These are phyloP conservation scores for Aspergillus sp. DNA, from an alignment of 2,329 filamentous ascomycete genomes.

Conservation along the genomic window DNA sequence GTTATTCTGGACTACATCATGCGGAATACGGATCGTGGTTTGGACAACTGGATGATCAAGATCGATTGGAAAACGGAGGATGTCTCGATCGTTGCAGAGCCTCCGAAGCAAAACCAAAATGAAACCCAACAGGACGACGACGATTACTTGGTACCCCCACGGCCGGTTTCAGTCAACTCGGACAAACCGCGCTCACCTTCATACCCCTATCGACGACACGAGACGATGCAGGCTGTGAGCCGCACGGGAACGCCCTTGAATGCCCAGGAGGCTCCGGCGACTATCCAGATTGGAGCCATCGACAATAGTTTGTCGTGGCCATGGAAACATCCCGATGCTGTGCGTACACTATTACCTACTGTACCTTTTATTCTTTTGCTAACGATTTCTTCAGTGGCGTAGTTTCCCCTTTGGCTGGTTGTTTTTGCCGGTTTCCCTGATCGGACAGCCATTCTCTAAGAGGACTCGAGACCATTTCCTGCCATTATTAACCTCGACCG, in stretches of 20 bases:
- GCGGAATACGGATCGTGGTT: slow-evolving; percentile 93
- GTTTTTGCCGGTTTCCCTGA: slow-evolving; percentile 92
- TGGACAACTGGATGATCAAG: slow-evolving; percentile 99
- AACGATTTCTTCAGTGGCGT: slow-evolving; percentile 54
- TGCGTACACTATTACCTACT: slow-evolving; percentile 37
- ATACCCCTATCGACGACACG: slow-evolving; percentile 72
- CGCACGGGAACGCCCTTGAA: slow-evolving; percentile 55
- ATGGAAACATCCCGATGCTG: slow-evolving; percentile 96
- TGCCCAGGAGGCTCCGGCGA: slow-evolving; percentile 50
- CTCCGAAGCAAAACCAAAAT: slow-evolving; percentile 63
- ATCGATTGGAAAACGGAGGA: slow-evolving; percentile 82
- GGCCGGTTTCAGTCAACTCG: slow-evolving; percentile 60
- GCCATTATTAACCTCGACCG: slow-evolving; percentile 88
- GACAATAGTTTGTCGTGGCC: slow-evolving; percentile 98
- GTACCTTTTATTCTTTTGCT: slow-evolving; percentile 13
- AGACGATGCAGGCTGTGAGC: slow-evolving; percentile 77
- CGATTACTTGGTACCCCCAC: slow-evolving; percentile 52
- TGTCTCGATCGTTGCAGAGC: slow-evolving; percentile 83
- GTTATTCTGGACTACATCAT: slow-evolving; percentile 99
- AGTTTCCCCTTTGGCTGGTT: slow-evolving; percentile 99
- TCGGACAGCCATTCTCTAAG: slow-evolving; percentile 93
- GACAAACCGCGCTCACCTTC: slow-evolving; percentile 43
- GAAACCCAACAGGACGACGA: slow-evolving; percentile 46
- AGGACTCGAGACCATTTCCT: slow-evolving; percentile 92
- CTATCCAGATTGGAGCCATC: slow-evolving; percentile 83